Evolutionary conservation across 2,329 filamentous ascomycete genomes (phyloP).

Genomic region (Sclerotinia spermophila): DNA sequence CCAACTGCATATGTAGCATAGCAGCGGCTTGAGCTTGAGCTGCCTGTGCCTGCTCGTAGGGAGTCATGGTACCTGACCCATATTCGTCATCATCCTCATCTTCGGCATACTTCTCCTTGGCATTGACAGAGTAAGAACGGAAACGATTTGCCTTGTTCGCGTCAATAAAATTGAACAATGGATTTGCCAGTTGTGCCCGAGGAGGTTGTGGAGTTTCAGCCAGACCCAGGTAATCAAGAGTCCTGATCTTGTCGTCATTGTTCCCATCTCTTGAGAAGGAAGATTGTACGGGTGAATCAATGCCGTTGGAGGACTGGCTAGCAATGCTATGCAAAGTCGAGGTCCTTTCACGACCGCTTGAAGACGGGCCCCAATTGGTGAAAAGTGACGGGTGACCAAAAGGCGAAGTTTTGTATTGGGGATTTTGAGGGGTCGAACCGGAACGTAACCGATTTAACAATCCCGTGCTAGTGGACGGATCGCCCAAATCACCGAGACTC

Average conservation of each 20-base stretch:
- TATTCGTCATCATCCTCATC: conserved; percentile 78
- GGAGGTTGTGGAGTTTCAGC: conserved; percentile 87
- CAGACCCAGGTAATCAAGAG: conserved; percentile 90
- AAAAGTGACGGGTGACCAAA: conserved; percentile 84
- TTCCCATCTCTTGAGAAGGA: conserved; percentile 81
- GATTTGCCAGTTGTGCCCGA: conserved; percentile 67
- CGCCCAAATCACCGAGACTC: conserved; percentile 46
- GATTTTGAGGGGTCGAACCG: conserved; percentile 89
- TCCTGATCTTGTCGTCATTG: conserved; percentile 85
- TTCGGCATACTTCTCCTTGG: conserved; percentile 94
- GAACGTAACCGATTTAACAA: conserved; percentile 82
- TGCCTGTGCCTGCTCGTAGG: conserved; percentile 45
- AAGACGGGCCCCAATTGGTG: conserved; percentile 67
- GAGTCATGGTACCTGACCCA: conserved; percentile 42
- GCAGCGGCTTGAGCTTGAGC: conserved; percentile 46
- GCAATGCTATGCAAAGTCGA: conserved; percentile 79
- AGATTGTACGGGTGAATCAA: conserved; percentile 81
- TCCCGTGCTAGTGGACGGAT: conserved; percentile 60
- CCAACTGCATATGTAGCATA: conserved; percentile 57
- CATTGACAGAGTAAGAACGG: conserved; percentile 96
- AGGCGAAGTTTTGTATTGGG: conserved; percentile 63
- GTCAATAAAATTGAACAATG: conserved; percentile 63
- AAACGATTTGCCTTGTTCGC: conserved; percentile 71
- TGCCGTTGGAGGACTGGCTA: conserved; percentile 87
- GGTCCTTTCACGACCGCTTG: conserved; percentile 73